phyloP scores from a whole-genome alignment of 345 rosid species.

The Citrus medica region DNA sequence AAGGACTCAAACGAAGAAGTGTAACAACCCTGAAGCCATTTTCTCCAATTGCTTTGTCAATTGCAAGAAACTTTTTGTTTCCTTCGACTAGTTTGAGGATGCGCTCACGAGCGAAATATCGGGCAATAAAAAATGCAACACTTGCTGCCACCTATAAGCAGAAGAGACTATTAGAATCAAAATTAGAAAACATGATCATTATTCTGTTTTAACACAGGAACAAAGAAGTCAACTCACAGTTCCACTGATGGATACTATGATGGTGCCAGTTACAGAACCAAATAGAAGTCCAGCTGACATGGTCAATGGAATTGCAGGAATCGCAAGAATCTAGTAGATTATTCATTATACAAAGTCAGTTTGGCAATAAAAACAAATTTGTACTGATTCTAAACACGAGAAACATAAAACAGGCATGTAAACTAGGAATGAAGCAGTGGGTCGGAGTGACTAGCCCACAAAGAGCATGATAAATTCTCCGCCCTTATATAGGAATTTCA shows the following conservation, averaged over 20 bases:
- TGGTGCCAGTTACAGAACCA: slow-evolving; percentile 79
- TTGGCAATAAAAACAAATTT: not conserved
- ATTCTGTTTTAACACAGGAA: not conserved
- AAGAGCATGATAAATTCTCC: not conserved
- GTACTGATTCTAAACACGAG: not conserved
- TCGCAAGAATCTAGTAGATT: slow-evolving; percentile 68
- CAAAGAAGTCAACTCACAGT: slow-evolving; percentile 52
- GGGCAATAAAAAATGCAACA: slow-evolving; percentile 85
- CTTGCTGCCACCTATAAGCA: slow-evolving; percentile 82
- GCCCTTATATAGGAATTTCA: not conserved
- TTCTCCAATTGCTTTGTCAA: slow-evolving; percentile 97
- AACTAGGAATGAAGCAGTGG: not conserved
- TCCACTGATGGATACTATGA: slow-evolving; percentile 97
- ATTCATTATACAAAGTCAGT: slow-evolving; percentile 11
- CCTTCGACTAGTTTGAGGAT: slow-evolving; percentile 94
- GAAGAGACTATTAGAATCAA: slow-evolving; percentile 17
- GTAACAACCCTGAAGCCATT: slow-evolving; percentile 93
- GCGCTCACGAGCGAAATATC: slow-evolving; percentile 96
- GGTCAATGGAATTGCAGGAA: slow-evolving; percentile 94
- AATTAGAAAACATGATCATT: slow-evolving; percentile 1
- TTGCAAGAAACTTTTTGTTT: slow-evolving; percentile 92
- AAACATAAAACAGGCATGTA: not conserved
- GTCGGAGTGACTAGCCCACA: not conserved
- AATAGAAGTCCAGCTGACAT: slow-evolving; percentile 99
- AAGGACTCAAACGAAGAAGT: slow-evolving; percentile 88